Percentiles rank a stretch among this genome's conserved stretches.
Conservation (phyloP, 805 yeast species). For the Metschnikowia cerradonensis region DNA sequence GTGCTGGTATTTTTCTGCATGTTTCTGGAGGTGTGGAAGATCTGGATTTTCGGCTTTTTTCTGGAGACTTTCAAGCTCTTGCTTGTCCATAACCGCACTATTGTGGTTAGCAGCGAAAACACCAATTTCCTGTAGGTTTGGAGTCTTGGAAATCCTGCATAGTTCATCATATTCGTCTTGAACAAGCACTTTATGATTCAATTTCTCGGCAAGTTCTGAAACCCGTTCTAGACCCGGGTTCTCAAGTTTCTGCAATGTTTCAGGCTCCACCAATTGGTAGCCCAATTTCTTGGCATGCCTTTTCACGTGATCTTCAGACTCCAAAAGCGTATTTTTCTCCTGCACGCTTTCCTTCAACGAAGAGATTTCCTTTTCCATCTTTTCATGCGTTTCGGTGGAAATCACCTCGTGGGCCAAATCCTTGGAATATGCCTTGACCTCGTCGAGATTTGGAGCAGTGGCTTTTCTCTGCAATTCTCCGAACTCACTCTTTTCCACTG, state of each 20-base stretch:
- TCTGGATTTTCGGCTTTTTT: slow-evolving; percentile 12
- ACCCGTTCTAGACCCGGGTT: background rate
- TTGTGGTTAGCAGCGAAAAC: slow-evolving; percentile 9
- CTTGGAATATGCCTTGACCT: slow-evolving; percentile 2
- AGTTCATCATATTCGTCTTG: slow-evolving; percentile 6
- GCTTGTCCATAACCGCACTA: slow-evolving; percentile 4
- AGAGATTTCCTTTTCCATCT: background rate
- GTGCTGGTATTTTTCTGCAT: slow-evolving; percentile 7
- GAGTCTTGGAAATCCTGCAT: slow-evolving; percentile 12
- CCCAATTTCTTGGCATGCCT: slow-evolving; percentile 1
- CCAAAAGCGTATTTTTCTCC: slow-evolving; percentile 11
- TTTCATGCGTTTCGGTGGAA: slow-evolving; percentile 10
- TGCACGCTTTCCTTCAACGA: background rate
- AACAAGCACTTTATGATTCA: slow-evolving; percentile 9
- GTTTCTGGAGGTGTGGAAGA: slow-evolving; percentile 8
- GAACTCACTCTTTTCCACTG: slow-evolving; percentile 1
- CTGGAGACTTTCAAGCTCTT: slow-evolving; percentile 6
- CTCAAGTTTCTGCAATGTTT: slow-evolving; percentile 14
- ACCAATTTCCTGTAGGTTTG: slow-evolving; percentile 9
- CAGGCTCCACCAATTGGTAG: background rate
- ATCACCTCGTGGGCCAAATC: background rate
- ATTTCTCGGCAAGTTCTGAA: slow-evolving; percentile 11
- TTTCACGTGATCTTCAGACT: slow-evolving; percentile 5
- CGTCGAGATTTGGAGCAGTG: slow-evolving; percentile 8
- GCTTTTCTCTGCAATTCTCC: slow-evolving; percentile 14